These are phyloP conservation scores for Neofusicoccum cordaticola DNA, from an alignment of 2,329 filamentous ascomycete genomes.

Conservation along the genomic window DNA sequence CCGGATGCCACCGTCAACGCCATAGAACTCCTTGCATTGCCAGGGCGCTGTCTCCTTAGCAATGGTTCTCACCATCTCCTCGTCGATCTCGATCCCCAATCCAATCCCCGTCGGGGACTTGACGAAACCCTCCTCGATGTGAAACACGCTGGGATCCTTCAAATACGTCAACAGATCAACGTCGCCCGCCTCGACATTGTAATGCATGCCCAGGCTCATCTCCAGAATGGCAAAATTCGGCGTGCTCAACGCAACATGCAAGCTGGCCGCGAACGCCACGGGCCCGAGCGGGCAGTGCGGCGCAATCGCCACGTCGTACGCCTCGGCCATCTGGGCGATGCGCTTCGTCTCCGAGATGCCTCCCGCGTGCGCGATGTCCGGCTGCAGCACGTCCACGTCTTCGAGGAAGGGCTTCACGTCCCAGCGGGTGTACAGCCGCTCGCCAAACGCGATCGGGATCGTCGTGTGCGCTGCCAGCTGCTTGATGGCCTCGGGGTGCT, in stretches of 20 bases:
- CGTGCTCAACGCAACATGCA: constrained; percentile 62
- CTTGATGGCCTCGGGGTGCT: constrained; percentile 65
- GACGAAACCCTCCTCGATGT: constrained; percentile 64
- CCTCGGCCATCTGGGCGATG: constrained; percentile 68
- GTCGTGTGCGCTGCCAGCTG: constrained; percentile 56
- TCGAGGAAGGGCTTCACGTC: constrained; percentile 71
- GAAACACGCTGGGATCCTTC: constrained; percentile 63
- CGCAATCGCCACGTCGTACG: constrained; percentile 70
- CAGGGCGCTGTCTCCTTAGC: constrained; percentile 61
- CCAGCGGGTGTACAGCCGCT: constrained; percentile 69
- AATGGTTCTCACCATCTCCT: constrained; percentile 62
- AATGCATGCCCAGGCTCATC: constrained; percentile 78
- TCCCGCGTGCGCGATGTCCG: constrained; percentile 68
- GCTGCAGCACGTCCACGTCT: constrained; percentile 68
- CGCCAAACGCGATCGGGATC: constrained; percentile 68
- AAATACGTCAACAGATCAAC: constrained; percentile 57
- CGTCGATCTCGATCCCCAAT: constrained; percentile 66
- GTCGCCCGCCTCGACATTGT: constrained; percentile 52
- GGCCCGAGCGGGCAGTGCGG: constrained; percentile 73
- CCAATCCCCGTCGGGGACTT: constrained; percentile 58
- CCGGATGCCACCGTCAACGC: background rate
- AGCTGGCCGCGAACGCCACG: constrained; percentile 66
- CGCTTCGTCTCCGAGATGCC: constrained; percentile 69
- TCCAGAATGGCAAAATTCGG: constrained; percentile 70
- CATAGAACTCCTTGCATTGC: constrained; percentile 48